Conservation (phyloP, 495 filamentous ascomycete species). For the Platismatia glauca region DNA sequence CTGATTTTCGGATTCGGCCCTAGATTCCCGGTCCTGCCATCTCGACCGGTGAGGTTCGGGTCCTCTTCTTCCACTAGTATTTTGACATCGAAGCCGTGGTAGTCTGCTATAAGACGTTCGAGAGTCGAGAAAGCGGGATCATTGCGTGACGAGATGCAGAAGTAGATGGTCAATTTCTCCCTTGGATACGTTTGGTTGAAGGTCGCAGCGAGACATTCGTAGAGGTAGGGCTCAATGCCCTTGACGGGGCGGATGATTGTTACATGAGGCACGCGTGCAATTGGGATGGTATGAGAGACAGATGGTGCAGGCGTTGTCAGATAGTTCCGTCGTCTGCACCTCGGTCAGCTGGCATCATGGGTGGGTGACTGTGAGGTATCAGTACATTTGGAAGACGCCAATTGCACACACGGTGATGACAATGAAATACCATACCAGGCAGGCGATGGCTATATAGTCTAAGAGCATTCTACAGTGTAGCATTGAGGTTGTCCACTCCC, state of each 20-base stretch:
- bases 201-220: conserved; percentile 85
- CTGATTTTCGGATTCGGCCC: conserved; percentile 98
- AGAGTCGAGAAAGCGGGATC: conserved; percentile 77
- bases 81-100: conserved; percentile 61
- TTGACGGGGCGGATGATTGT: conserved; percentile 91
- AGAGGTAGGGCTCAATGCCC: conserved; percentile 81
- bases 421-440: conserved; percentile 50
- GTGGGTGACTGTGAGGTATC: conserved; percentile 19
- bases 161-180: conserved; percentile 66
- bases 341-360: conserved; percentile 21
- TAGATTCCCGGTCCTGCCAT: conserved; percentile 48
- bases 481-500: not conserved
- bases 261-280: conserved; percentile 57
- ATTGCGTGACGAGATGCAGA: conserved; percentile 68
- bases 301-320: conserved; percentile 32
- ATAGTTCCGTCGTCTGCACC: conserved; percentile 39
- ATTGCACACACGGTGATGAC: conserved; percentile 48
- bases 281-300: conserved; percentile 23
- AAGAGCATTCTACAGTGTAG: not conserved
- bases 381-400: conserved; percentile 54
- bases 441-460: conserved; percentile 37
- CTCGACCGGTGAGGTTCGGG: conserved; percentile 51
- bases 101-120: conserved; percentile 57
- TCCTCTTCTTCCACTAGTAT: conserved; percentile 87
- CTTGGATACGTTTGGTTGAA: conserved; percentile 76